Percentiles rank a stretch among this genome's conserved stretches.
Evolutionary conservation across 2,329 filamentous ascomycete species (phyloP).

Genomic region (Penicillium sp.): DNA sequence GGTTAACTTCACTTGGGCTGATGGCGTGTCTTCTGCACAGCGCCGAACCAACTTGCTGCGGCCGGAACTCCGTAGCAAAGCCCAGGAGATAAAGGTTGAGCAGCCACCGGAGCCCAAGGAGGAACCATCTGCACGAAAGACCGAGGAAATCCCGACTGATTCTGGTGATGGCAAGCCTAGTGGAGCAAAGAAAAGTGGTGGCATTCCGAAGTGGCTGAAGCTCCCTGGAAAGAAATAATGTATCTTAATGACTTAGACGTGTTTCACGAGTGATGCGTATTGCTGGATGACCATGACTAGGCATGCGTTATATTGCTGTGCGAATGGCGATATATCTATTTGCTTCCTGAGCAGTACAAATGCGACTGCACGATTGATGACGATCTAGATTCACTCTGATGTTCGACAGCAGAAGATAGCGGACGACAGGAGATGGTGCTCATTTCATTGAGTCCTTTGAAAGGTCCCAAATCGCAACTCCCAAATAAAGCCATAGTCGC

Average conservation of each 20-base stretch:
- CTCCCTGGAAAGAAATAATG: slow-evolving; percentile 67
- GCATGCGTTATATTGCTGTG: background rate
- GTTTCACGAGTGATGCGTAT: slow-evolving; percentile 1
- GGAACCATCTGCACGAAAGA: slow-evolving; percentile 6
- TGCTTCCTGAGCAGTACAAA: background rate
- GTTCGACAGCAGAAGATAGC: background rate
- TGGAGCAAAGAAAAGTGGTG: slow-evolving; percentile 33
- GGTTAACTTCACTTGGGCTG: slow-evolving; percentile 73
- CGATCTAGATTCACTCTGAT: background rate
- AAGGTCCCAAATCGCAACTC: background rate
- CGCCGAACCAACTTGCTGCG: slow-evolving; percentile 59
- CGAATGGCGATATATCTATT: background rate
- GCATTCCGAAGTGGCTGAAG: slow-evolving; percentile 70
- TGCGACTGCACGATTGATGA: background rate
- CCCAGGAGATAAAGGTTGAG: slow-evolving; percentile 60
- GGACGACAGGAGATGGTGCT: background rate
- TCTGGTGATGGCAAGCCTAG: slow-evolving; percentile 32
- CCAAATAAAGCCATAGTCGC: too few relatives aligned
- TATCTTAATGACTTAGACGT: background rate
- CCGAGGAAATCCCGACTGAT: slow-evolving; percentile 27
- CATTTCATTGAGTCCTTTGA: background rate
- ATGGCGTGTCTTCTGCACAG: slow-evolving; percentile 54
- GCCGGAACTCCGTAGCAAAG: slow-evolving; percentile 58
- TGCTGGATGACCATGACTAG: slow-evolving; percentile 9
- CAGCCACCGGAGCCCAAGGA: slow-evolving; percentile 51